Percentiles rank a stretch among this genome's conserved stretches.
Conservation (phyloP, 129 eudicot species). For the Helichrysum umbraculigerum region DNA sequence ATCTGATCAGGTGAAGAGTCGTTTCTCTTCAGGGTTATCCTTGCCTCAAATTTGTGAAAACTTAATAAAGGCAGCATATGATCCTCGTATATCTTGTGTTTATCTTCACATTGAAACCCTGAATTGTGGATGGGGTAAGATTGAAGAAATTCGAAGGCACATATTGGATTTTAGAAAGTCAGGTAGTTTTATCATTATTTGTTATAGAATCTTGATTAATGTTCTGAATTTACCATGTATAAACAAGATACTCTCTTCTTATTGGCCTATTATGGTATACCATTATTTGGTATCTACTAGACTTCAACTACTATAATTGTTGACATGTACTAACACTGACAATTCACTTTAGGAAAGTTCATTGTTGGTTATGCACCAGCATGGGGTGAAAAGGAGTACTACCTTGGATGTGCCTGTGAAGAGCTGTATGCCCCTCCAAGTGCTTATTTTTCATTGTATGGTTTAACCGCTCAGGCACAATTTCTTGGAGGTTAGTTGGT, state of each 20-base stretch:
- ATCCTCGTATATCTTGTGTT: conserved; percentile 89
- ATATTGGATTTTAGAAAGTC: conserved; percentile 84
- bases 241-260: background rate
- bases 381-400: conserved; percentile 83
- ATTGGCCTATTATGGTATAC: background rate
- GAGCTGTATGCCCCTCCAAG: conserved; percentile 89
- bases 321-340: background rate
- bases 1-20: conserved; percentile 85
- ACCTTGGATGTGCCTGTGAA: conserved; percentile 82
- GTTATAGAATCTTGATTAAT: background rate
- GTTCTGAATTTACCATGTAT: background rate
- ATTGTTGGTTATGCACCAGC: conserved; percentile 65
- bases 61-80: conserved; percentile 87
- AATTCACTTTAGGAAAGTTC: conserved; percentile 59
- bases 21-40: conserved; percentile 79
- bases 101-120: conserved; percentile 86
- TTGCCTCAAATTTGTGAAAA: conserved; percentile 93
- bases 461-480: conserved; percentile 70
- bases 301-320: background rate
- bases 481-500: conserved; percentile 73
- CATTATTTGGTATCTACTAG: background rate
- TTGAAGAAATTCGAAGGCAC: conserved; percentile 92
- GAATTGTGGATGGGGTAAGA: conserved; percentile 91
- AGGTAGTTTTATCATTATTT: conserved; percentile 41
- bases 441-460: conserved; percentile 76